These are phyloP conservation scores for Nemania sp. DNA, from an alignment of 2,329 filamentous ascomycete genomes.

Conservation along the genomic window DNA sequence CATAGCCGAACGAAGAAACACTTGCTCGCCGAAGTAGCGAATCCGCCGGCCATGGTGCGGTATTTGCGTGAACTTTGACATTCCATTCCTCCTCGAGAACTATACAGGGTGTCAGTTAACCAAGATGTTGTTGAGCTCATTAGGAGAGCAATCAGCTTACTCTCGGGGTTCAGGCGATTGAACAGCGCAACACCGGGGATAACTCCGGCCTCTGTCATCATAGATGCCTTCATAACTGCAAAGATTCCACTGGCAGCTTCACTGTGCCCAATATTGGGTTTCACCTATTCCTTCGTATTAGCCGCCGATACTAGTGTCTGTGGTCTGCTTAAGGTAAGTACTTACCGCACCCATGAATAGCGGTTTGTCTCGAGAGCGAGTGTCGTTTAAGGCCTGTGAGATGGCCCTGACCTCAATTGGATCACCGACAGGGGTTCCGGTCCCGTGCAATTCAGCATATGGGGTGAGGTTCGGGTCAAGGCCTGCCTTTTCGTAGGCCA, in stretches of 20 bases:
- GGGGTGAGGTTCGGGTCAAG: constrained; percentile 31
- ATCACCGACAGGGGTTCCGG: constrained; percentile 35
- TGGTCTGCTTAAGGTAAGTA: background rate
- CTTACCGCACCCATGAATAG: constrained; percentile 30
- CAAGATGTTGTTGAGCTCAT: background rate
- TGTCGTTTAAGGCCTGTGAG: constrained; percentile 28
- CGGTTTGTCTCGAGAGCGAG: constrained; percentile 21
- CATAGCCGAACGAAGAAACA: constrained; percentile 33
- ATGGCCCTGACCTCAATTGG: constrained; percentile 34
- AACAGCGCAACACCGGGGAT: constrained; percentile 26
- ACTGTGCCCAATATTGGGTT: constrained; percentile 35
- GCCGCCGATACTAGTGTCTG: background rate
- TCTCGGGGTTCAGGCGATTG: constrained; percentile 31
- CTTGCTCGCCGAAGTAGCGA: constrained; percentile 24
- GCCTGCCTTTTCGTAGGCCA: constrained; percentile 30
- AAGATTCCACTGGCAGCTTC: constrained; percentile 34
- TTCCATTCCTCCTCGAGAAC: constrained; percentile 31
- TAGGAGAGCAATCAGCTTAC: constrained; percentile 10
- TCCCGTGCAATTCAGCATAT: constrained; percentile 36
- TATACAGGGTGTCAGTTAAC: background rate
- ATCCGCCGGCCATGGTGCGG: constrained; percentile 25
- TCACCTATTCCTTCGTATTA: constrained; percentile 16
- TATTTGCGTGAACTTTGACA: constrained; percentile 27
- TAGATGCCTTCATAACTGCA: constrained; percentile 29
- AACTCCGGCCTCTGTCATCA: constrained; percentile 26